Percentiles rank a stretch among this genome's conserved stretches.
Evolutionary conservation across 2,329 filamentous ascomycete species (phyloP).

Genomic region (Xylaria sp.): DNA sequence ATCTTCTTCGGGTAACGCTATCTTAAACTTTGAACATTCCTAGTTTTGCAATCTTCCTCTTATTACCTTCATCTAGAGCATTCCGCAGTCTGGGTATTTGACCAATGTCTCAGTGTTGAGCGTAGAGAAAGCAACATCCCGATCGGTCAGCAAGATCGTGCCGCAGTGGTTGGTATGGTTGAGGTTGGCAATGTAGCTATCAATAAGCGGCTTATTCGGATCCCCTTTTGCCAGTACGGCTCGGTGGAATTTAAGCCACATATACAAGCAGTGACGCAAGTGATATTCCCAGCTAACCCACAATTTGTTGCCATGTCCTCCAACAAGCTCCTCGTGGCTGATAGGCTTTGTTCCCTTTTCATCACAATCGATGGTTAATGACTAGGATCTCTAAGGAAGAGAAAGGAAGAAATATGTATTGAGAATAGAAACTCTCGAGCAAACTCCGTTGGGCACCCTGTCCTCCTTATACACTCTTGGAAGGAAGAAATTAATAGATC

Average conservation of each 20-base stretch:
- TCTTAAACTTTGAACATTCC: background rate
- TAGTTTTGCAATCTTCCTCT: background rate
- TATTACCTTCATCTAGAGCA: background rate
- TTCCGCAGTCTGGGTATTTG: conserved; percentile 35
- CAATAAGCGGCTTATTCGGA: conserved; percentile 27
- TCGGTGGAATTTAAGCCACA: conserved; percentile 43
- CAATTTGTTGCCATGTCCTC: conserved; percentile 28
- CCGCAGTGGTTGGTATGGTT: conserved; percentile 41
- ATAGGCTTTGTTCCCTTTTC: conserved; percentile 30
- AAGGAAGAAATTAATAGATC: background rate
- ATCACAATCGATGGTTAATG: conserved; percentile 18
- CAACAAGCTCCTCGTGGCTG: conserved; percentile 28
- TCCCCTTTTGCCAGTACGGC: conserved; percentile 23
- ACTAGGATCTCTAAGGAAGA: background rate
- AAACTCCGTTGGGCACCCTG: background rate
- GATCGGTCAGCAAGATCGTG: conserved; percentile 32
- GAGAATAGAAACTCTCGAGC: background rate
- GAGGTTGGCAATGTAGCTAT: conserved; percentile 39
- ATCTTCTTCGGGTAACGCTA: background rate
- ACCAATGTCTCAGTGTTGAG: conserved; percentile 34
- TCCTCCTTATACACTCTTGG: background rate
- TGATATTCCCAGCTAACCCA: conserved; percentile 41
- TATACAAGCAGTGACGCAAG: conserved; percentile 38
- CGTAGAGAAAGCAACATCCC: conserved; percentile 25
- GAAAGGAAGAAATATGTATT: background rate